Evolutionary conservation across 2,329 filamentous ascomycete genomes (phyloP), one percentile per base, ranked within the genome.

Genomic region (Fusarium stilboides): DNA sequence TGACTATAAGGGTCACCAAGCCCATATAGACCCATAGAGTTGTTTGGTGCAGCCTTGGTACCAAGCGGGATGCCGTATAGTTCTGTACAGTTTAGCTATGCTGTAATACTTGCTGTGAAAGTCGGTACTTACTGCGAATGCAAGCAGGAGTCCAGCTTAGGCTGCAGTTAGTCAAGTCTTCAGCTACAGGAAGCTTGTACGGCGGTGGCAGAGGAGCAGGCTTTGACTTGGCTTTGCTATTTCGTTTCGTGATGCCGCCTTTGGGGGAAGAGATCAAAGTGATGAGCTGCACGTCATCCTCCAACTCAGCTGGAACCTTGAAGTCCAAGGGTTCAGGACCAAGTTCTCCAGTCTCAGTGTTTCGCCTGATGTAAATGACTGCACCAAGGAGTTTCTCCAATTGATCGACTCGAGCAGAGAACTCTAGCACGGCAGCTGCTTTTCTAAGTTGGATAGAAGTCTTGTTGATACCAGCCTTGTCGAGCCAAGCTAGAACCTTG

Each of bases 101-200:
- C 0, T 1, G 4, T 34, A 0, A 3, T 5, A 0, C 0, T 0
- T 19, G 2, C 2, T 1, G 3, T 5, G 12, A 5, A 8, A 2
- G 3, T 3, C 3, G 0, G 3, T 8, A 53, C 54, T 28, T 54
- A 57, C 54, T 52, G 19, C 54, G 46, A 6, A 57, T 57, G 2
- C 54, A 57, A 12, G 47, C 46, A 6, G 54, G 54, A 15, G 54
- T 57, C 54, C 54, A 57, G 14, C 54, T 57, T 54, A 24, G 20
- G 13, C 47, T 57, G 2, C 54, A 57, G 5, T 54, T 54, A 4
- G 46, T 47, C 28, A 57, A 17, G 20, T 57, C 54, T 17, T 57
- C 45, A 2, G 47, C 37, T 0, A 57, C 54, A 1, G 46, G 36
- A 0, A 57, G 54, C 3, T 43, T 54, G 6, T 57, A 57, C 1